phyloP scores from a whole-genome alignment of 169 alveolate genomes.

The Plasmodium malariae region DNA sequence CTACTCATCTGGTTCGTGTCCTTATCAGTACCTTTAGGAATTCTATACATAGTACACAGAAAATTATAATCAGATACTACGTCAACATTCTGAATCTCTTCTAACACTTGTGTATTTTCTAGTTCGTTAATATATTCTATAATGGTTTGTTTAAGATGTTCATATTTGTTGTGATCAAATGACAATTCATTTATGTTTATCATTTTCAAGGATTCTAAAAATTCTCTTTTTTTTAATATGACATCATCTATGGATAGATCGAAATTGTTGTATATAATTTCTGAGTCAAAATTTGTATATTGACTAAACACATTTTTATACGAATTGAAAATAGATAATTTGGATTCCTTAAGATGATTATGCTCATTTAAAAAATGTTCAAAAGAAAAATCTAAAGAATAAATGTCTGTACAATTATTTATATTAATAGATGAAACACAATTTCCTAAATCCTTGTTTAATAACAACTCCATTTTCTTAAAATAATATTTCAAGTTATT shows the following conservation, averaged over 20 bases:
- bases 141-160: constrained; percentile 26
- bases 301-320: constrained; percentile 36
- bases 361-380: constrained; percentile 36
- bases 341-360: constrained; percentile 26
- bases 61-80: constrained; percentile 24
- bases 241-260: constrained; percentile 49
- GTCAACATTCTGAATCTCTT: constrained; percentile 24
- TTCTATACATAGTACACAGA: constrained; percentile 51
- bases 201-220: constrained; percentile 49
- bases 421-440: constrained; percentile 11
- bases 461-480: constrained; percentile 23
- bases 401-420: neutral
- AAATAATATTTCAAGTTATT: constrained; percentile 22
- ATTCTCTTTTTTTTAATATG: constrained; percentile 41
- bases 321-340: constrained; percentile 28
- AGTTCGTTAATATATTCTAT: constrained; percentile 40
- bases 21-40: constrained; percentile 6
- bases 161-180: constrained; percentile 25
- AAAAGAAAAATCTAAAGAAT: constrained; percentile 30
- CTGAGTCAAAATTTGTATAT: constrained; percentile 42
- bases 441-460: constrained; percentile 45
- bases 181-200: constrained; percentile 31
- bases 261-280: constrained; percentile 42
- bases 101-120: constrained; percentile 15
- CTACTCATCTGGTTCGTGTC: too few relatives aligned